phyloP scores from a whole-genome alignment of 306 rosid genomes.

The Acacia confusa region DNA sequence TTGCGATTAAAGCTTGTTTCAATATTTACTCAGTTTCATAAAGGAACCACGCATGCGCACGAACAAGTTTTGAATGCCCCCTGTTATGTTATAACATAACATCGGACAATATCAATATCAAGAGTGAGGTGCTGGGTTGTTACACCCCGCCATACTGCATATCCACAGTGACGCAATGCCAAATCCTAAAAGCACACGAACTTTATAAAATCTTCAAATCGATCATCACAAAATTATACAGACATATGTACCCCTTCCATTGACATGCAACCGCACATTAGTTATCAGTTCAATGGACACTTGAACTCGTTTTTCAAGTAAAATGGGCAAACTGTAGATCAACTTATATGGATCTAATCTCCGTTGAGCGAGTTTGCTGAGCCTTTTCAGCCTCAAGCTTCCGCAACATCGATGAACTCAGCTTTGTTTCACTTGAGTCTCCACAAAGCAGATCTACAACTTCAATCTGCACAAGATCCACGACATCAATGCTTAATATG shows the following conservation, averaged over 20 bases:
- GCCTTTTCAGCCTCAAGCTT: constrained; percentile 75
- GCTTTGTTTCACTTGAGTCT: constrained; percentile 62
- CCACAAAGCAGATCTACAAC: constrained; percentile 78
- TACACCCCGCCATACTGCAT: too few relatives aligned
- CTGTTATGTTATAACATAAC: too few relatives aligned
- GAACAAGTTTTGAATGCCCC: too few relatives aligned
- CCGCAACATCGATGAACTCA: constrained; percentile 76
- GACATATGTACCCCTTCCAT: background rate
- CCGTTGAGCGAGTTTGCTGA: constrained; percentile 32
- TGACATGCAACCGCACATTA: constrained; percentile 7
- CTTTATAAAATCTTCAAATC: background rate
- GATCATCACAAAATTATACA: background rate
- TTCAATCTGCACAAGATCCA: constrained; percentile 75
- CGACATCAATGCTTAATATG: background rate
- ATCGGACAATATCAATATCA: too few relatives aligned
- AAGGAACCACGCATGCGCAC: too few relatives aligned
- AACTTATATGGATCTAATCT: constrained; percentile 18
- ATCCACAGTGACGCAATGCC: too few relatives aligned
- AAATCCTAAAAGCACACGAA: too few relatives aligned
- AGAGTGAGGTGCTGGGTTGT: too few relatives aligned
- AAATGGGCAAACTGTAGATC: background rate
- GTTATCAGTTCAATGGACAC: background rate
- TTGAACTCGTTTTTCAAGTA: background rate
- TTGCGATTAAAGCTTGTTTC: too few relatives aligned
- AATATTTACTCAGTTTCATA: too few relatives aligned